These are phyloP conservation scores for Carallia brachiata DNA, from an alignment of 345 rosid species.

Conservation along the genomic window DNA sequence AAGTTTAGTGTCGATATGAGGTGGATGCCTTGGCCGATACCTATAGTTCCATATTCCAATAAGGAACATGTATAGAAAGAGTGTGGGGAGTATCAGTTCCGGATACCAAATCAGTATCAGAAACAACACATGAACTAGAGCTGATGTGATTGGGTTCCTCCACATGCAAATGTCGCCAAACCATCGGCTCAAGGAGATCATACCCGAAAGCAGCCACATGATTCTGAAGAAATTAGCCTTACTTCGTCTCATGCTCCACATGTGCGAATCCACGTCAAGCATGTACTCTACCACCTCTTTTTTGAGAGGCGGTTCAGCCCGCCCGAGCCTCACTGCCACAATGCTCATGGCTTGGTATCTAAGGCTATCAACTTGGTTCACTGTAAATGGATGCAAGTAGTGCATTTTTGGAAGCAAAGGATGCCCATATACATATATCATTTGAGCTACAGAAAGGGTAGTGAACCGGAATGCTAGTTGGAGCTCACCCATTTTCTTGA, in stretches of 20 bases:
- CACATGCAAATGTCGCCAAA: conserved; percentile 64
- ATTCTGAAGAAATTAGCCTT: conserved; percentile 85
- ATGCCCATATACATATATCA: conserved; percentile 57
- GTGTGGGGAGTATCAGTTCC: conserved; percentile 64
- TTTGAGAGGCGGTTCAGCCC: conserved; percentile 83
- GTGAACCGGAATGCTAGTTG: conserved; percentile 68
- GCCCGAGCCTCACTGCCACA: conserved; percentile 64
- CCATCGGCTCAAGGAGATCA: conserved; percentile 50
- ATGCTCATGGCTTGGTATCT: conserved; percentile 83
- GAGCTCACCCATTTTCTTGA: conserved; percentile 80
- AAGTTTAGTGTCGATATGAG: conserved; percentile 73
- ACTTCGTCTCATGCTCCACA: conserved; percentile 95
- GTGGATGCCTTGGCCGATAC: conserved; percentile 61
- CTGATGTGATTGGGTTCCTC: conserved; percentile 63
- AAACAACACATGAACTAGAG: conserved; percentile 61
- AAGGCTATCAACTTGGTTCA: conserved; percentile 69
- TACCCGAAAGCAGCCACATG: conserved; percentile 57
- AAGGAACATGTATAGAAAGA: conserved; percentile 72
- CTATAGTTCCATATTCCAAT: conserved; percentile 77
- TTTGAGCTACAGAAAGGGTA: conserved; percentile 57
- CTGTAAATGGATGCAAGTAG: conserved; percentile 70
- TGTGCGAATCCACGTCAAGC: conserved; percentile 82
- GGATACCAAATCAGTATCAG: conserved; percentile 71
- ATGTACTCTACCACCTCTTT: conserved; percentile 86
- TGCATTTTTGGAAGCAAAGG: conserved; percentile 91